Conservation (phyloP, 2,329 filamentous ascomycete genomes). For the Alternaria incomplexa region DNA sequence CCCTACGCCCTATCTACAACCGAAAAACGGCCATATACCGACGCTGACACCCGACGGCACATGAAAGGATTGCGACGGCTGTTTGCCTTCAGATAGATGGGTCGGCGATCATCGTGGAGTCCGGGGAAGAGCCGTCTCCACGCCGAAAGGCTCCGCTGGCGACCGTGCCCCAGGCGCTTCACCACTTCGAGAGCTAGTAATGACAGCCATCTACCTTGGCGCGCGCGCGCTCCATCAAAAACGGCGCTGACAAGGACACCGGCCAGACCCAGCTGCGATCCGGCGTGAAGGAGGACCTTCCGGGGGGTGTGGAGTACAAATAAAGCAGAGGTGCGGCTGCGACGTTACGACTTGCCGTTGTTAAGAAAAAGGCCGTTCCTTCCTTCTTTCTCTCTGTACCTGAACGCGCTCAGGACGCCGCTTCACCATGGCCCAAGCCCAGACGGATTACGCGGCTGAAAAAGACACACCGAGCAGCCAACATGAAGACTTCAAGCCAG, state of each 20-base stretch:
- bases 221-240: not conserved
- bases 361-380: not conserved
- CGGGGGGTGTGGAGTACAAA: not conserved
- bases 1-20: not conserved
- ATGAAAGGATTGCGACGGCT: slow-evolving; percentile 9
- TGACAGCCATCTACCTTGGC: slow-evolving; percentile 10
- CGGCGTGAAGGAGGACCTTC: not conserved
- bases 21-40: slow-evolving; percentile 11
- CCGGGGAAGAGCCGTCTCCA: slow-evolving; percentile 10
- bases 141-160: slow-evolving; percentile 10
- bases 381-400: not conserved
- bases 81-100: not conserved
- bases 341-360: slow-evolving; percentile 10
- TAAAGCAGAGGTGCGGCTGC: slow-evolving; percentile 12
- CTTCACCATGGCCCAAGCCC: slow-evolving; percentile 14
- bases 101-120: slow-evolving; percentile 8
- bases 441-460: slow-evolving; percentile 13
- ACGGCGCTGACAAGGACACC: slow-evolving; percentile 4
- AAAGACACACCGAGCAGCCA: slow-evolving; percentile 26
- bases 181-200: slow-evolving; percentile 3
- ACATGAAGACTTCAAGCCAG: slow-evolving; percentile 36
- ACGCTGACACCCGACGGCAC: slow-evolving; percentile 10
- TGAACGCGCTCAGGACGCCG: not conserved
- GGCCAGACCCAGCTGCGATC: slow-evolving; percentile 1
- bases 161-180: not conserved